Evolutionary conservation across 139 green algal species (phyloP).

Genomic region (Volvox reticuliferus): DNA sequence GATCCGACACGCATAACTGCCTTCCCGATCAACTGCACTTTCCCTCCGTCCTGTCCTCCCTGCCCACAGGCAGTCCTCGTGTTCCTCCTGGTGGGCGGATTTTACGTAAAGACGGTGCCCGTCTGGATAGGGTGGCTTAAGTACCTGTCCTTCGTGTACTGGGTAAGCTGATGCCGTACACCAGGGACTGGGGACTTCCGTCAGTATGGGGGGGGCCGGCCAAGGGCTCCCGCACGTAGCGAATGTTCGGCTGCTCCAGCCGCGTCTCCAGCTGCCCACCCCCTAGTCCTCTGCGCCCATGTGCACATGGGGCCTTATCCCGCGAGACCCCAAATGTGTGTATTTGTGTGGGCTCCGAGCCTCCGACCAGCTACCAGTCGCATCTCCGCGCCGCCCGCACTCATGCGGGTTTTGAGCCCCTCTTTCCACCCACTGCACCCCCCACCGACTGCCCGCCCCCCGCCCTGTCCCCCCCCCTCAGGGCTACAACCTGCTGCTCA

Average conservation of each 20-base stretch:
- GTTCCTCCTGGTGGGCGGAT: slow-evolving; percentile 70
- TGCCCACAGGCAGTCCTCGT: slow-evolving; percentile 61
- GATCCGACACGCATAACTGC: no score
- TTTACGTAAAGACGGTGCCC: slow-evolving; percentile 60
- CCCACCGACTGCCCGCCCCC: background rate
- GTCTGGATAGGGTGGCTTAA: slow-evolving; percentile 78
- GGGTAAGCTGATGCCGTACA: slow-evolving; percentile 12
- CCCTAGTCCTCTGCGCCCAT: no score
- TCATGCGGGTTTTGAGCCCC: background rate
- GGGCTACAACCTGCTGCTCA: slow-evolving; percentile 63
- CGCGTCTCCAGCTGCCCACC: no score
- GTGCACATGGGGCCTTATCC: no score
- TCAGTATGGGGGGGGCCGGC: no score
- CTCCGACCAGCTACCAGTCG: no score
- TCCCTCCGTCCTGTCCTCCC: background rate
- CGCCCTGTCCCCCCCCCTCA: background rate
- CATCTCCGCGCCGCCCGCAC: background rate
- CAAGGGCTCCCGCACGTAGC: no score
- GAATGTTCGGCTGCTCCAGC: no score
- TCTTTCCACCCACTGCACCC: background rate
- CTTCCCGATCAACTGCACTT: background rate
- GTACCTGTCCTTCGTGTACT: slow-evolving; percentile 72
- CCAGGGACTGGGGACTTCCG: no score
- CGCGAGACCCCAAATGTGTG: no score
- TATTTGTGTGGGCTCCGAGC: no score